Conservation (phyloP, 208 protist species). For the Leptomonas pyrrhocoris region DNA sequence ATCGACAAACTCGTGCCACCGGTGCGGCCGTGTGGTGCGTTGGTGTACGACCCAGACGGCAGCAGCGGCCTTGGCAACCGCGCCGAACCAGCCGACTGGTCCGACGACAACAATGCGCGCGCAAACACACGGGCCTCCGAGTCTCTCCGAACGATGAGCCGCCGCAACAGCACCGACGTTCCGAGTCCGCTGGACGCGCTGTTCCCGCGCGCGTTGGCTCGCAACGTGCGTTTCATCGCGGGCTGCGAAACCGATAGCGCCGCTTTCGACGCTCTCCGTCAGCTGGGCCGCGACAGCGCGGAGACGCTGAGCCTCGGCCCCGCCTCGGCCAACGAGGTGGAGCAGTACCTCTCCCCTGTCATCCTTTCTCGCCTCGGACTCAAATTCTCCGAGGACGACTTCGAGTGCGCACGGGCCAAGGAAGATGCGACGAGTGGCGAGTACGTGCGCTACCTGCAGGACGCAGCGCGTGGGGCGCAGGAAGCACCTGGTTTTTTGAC, state of each 20-base stretch:
- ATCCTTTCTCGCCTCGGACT: conserved; percentile 50
- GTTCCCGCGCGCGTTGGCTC: conserved; percentile 64
- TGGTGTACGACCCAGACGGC: conserved; percentile 39
- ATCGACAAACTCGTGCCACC: conserved; percentile 45
- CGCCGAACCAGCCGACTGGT: conserved; percentile 31
- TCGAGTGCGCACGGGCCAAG: conserved; percentile 61
- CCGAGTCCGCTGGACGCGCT: conserved; percentile 21
- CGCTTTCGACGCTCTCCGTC: conserved; percentile 25
- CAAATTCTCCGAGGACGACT: conserved; percentile 68
- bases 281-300: conserved; percentile 61
- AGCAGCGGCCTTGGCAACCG: conserved; percentile 23
- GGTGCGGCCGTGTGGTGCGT: conserved; percentile 55
- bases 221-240: conserved; percentile 75
- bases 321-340: conserved; percentile 69
- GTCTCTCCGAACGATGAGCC: neutral
- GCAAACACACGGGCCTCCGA: neutral
- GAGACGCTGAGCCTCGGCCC: conserved; percentile 55
- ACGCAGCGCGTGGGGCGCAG: conserved; percentile 49
- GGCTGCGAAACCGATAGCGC: conserved; percentile 37
- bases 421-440: conserved; percentile 49
- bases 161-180: neutral
- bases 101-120: neutral
- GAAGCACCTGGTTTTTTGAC: conserved; percentile 61
- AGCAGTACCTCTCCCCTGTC: conserved; percentile 59
- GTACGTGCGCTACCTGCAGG: conserved; percentile 70